phyloP scores from a whole-genome alignment of 805 yeast genomes.

The Starmerella cellae region DNA sequence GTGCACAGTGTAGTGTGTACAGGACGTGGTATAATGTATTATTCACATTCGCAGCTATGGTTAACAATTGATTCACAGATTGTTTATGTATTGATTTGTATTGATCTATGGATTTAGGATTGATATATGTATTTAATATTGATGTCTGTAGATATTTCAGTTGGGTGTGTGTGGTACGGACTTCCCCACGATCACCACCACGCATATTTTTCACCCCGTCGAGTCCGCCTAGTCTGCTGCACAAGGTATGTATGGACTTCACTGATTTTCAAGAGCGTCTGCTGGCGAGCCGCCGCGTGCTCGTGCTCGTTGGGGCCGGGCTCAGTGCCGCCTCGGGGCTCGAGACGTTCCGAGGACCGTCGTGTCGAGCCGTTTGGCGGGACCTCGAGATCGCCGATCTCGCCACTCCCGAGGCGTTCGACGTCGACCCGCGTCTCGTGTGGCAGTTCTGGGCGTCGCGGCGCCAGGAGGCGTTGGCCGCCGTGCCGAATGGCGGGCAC shows the following conservation, averaged over 20 bases:
- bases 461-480: conserved; percentile 48
- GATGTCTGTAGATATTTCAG: too few species aligned
- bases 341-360: conserved; percentile 57
- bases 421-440: conserved; percentile 67
- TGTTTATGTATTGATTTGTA: too few species aligned
- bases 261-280: conserved; percentile 28
- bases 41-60: too few species aligned
- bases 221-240: too few species aligned
- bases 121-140: too few species aligned
- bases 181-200: too few species aligned
- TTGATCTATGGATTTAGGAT: too few species aligned
- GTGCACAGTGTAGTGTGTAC: too few species aligned
- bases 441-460: conserved; percentile 80
- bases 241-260: conserved; percentile 19
- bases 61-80: too few species aligned
- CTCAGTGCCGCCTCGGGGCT: conserved; percentile 66
- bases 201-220: too few species aligned
- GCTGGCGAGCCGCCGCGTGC: conserved; percentile 25
- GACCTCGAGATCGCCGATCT: conserved; percentile 66
- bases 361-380: conserved; percentile 52
- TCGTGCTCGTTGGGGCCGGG: conserved; percentile 66
- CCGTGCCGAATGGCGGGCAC: conserved; percentile 67
- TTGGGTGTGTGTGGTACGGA: too few species aligned
- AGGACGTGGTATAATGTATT: too few species aligned
- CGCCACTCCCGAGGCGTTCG: conserved; percentile 86